Evolutionary conservation across 2,329 filamentous ascomycete genomes (phyloP), one percentile per base, ranked within the genome.

Genomic region (Claviceps spartinae): DNA sequence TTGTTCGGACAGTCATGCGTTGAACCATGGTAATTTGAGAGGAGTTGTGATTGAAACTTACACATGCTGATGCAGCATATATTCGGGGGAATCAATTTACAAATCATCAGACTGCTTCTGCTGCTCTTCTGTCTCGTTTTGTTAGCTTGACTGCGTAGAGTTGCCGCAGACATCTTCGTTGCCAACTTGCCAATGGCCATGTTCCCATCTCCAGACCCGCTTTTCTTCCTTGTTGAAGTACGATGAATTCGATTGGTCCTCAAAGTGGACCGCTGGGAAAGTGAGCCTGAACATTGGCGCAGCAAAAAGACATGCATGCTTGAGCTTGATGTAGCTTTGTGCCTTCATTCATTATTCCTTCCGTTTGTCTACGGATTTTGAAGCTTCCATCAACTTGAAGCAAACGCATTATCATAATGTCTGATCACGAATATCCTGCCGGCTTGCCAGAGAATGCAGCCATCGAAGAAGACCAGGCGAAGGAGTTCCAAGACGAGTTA

Each of bases 371-470:
- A 30, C 42, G 5, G 16, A 45, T 20, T 16, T 6, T 34, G 18
- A 16, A 13, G 18, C 41, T 44, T 24, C 20, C 5, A 6, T 24
- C 41, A n/a, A 7, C 14, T 26, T 34, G 14, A n/a, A 16, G 22
- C 18, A 38, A 5, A 36, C 24, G 14, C 18, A 13, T 11, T 20
- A 18, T 43, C 56, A 58, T 41, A 44, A 73, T 73, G 70, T 78
- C 76, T 16, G 75, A 77, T 60, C 62, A 59, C 55, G 71, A 69
- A 50, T 75, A 74, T 5, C 62, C 67, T 13, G 64, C 61, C 51
- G 68, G 64, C 50, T 69, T 68, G 38, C 67, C 68, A 41, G 63
- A 63, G 49, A 62, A 66, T 42, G 64, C 64, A 40, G 61, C 63
- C 13, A 59, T 69, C 38, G 65, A 69, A 38, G 70, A 74, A 54